Base-by-base conservation (phyloP, 2,329 filamentous ascomycete genomes). In the Akanthomyces muscarius region DNA sequence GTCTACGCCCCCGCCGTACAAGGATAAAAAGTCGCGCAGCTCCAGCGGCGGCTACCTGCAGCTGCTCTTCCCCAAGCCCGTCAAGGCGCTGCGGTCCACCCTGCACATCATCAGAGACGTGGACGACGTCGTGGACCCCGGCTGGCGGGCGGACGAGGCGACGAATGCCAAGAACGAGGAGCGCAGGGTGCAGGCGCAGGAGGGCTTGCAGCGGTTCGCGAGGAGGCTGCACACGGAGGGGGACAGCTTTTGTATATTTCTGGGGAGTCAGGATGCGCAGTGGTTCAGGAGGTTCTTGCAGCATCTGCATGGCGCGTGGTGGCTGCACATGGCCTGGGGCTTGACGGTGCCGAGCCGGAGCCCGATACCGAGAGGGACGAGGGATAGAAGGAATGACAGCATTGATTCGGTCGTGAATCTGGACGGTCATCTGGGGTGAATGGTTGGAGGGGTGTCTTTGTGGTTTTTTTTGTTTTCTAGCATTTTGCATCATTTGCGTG, bases 41-140 rank as follows among this genome's bases (percentile, higher is more conserved):
- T 66, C 64, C 41, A 63, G 53, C 42, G 65, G 66, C 21, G 66
- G 67, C 2, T 66, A 66, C 23, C 48, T 69, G 52, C 69, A 68
- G 50, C 66, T 67, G 13, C 64, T 68, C 47, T 68, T 70, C 52
- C 28, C 42, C 4, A 64, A 66, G 28, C 63, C 63, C 7, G 66
- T 70, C 45, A 65, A 60, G 42, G 54, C 70, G 25, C 60, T 71
- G 51, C 62, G 69, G 52, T 64, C 69, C 59, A 68, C 68, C 58
- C 38, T 73, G 66, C 67, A 73, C 63, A 65, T 72, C 11, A 63
- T 72, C 23, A 67, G 68, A 14, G 70, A 68, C n/a, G 64, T 72
- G 1, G 70, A 72, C 51, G 50, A 61, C 11, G 67, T 71, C 16
- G 56, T 71, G 11, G 70, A 71, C 57, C 70, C 70, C 5, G 70